Percentiles rank a stretch among this genome's conserved stretches.
Conservation (phyloP, 176 grass and related monocot species). For the Cocos nucifera region DNA sequence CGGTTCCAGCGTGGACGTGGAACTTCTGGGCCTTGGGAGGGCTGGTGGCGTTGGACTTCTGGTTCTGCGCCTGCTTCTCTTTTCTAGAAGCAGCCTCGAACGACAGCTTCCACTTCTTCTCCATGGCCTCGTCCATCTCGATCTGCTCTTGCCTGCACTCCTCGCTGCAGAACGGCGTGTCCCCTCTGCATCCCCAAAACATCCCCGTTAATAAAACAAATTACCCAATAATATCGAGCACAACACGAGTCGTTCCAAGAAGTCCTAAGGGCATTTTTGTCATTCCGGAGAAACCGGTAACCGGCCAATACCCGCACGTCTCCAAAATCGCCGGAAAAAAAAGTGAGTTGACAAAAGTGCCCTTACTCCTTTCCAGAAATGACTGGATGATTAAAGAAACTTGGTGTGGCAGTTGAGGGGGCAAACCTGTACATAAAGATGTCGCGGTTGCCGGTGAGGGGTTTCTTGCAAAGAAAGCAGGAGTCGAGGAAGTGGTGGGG, state of each 20-base stretch:
- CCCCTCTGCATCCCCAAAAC: conserved; percentile 27
- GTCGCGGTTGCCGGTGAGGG: conserved; percentile 65
- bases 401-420: too few relatives aligned
- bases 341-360: too few relatives aligned
- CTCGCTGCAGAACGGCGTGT: conserved; percentile 78
- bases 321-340: too few relatives aligned
- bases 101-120: conserved; percentile 30
- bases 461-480: conserved; percentile 93
- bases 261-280: too few relatives aligned
- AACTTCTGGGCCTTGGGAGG: neutral
- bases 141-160: conserved; percentile 85
- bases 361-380: too few relatives aligned
- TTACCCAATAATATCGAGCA: too few relatives aligned
- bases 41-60: neutral
- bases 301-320: too few relatives aligned
- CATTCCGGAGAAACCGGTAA: too few relatives aligned
- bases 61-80: neutral
- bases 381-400: too few relatives aligned
- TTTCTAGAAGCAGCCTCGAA: conserved; percentile 9
- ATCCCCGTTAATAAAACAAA: too few relatives aligned
- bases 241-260: too few relatives aligned
- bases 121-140: conserved; percentile 62
- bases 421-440: conserved; percentile 97
- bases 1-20: neutral
- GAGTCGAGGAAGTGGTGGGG: conserved; percentile 68